Percentiles rank a stretch among this genome's conserved stretches.
phyloP scores from a whole-genome alignment of 2,329 filamentous ascomycete species.

The Apiospora aurea region DNA sequence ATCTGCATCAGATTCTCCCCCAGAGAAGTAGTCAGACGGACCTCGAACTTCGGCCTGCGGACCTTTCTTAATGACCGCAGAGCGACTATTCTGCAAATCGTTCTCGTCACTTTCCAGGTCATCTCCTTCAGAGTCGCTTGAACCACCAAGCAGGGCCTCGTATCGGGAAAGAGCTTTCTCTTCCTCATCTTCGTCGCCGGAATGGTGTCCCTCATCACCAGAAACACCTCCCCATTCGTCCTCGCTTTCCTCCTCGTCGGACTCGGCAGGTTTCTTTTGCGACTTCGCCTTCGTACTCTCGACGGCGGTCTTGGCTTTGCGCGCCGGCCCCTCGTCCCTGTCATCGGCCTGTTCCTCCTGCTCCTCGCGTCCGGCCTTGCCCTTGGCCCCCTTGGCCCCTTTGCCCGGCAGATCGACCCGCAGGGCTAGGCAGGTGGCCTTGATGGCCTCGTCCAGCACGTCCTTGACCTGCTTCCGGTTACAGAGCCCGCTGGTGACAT shows the following conservation, averaged over 20 bases:
- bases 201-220: conserved; percentile 35
- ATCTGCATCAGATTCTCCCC: conserved; percentile 28
- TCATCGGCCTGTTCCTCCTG: conserved; percentile 36
- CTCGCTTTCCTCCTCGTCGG: conserved; percentile 34
- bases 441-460: conserved; percentile 56
- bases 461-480: conserved; percentile 59
- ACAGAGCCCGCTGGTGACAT: conserved; percentile 65
- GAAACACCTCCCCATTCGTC: conserved; percentile 34
- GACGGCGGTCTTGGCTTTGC: conserved; percentile 34
- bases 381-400: conserved; percentile 43
- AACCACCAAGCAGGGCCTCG: conserved; percentile 54
- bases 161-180: conserved; percentile 52
- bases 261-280: conserved; percentile 28
- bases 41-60: conserved; percentile 13
- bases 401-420: conserved; percentile 57
- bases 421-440: conserved; percentile 56
- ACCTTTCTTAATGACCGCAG: conserved; percentile 32
- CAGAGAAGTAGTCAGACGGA: conserved; percentile 28
- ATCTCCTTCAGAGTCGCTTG: conserved; percentile 48
- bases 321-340: conserved; percentile 41
- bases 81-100: conserved; percentile 36
- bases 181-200: conserved; percentile 29
- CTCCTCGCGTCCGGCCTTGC: conserved; percentile 45
- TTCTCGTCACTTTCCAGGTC: conserved; percentile 42
- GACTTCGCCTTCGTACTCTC: conserved; percentile 33